A percentile compares a stretch with the other conserved stretches of the same genome.
Evolutionary conservation across 495 filamentous ascomycete genomes (phyloP).

Genomic region (Tuber microsphaerosporum): DNA sequence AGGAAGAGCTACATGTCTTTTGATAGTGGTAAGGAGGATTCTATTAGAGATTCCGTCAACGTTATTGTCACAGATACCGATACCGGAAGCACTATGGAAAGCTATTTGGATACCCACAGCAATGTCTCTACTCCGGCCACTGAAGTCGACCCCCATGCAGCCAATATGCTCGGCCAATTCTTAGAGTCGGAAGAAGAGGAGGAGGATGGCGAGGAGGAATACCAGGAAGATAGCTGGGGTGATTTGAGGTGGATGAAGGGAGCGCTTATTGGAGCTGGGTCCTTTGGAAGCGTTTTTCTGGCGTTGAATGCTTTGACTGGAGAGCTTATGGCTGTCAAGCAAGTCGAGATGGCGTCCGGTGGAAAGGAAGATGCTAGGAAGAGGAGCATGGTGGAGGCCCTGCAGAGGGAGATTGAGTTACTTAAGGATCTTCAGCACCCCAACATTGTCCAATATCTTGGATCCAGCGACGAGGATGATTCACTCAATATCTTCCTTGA

Average conservation of each 20-base stretch:
- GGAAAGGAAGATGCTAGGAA: constrained; percentile 79
- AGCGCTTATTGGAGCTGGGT: constrained; percentile 90
- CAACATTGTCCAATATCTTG: constrained; percentile 97
- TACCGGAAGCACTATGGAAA: constrained; percentile 57
- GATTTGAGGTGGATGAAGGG: constrained; percentile 99
- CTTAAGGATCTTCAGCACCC: constrained; percentile 89
- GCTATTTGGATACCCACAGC: constrained; percentile 70
- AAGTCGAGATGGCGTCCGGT: constrained; percentile 87
- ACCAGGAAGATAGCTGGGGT: constrained; percentile 57
- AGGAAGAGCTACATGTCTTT: constrained; percentile 96
- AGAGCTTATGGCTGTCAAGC: constrained; percentile 96
- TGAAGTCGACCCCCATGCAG: constrained; percentile 45
- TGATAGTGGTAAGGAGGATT: constrained; percentile 57
- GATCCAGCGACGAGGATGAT: constrained; percentile 79
- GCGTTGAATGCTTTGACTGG: constrained; percentile 96
- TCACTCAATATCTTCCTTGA: constrained; percentile 99
- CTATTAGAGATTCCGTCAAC: constrained; percentile 50
- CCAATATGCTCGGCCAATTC: constrained; percentile 45
- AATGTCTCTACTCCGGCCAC: constrained; percentile 60
- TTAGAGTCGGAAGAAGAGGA: constrained; percentile 79
- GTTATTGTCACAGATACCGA: constrained; percentile 61
- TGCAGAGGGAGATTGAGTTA: constrained; percentile 92
- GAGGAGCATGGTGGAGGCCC: constrained; percentile 92
- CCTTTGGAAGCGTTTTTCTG: constrained; percentile 92
- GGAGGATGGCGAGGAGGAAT: constrained; percentile 73